phyloP scores from a whole-genome alignment of 345 rosid species.

The Sonneratia alba region DNA sequence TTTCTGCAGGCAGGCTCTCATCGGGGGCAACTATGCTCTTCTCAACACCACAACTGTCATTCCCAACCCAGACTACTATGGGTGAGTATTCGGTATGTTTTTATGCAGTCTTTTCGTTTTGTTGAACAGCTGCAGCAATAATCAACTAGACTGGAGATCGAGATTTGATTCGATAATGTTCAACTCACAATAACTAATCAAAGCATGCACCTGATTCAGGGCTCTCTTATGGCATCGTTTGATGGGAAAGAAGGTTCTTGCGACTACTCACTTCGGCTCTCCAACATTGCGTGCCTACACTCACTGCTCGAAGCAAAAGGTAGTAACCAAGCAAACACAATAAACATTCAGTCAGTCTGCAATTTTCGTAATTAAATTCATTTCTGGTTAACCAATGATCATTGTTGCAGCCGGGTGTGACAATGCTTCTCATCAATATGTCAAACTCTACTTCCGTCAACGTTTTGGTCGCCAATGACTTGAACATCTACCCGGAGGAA shows the following conservation, averaged over 20 bases:
- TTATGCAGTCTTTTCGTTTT: no score
- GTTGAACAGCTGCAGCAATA: no score
- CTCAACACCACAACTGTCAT: constrained; percentile 41
- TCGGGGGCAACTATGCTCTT: constrained; percentile 62
- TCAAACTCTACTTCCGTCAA: constrained; percentile 30
- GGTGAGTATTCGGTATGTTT: constrained; percentile 14
- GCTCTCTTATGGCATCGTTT: constrained; percentile 56
- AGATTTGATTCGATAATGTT: neutral
- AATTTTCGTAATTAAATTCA: no score
- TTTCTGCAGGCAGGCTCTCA: constrained; percentile 52
- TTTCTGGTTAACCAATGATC: neutral
- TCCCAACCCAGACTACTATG: constrained; percentile 66
- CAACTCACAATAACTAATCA: neutral
- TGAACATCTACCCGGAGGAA: constrained; percentile 12
- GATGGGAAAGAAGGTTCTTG: constrained; percentile 46
- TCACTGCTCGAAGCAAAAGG: constrained; percentile 47
- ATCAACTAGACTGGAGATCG: neutral
- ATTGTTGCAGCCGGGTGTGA: constrained; percentile 30
- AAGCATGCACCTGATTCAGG: constrained; percentile 6
- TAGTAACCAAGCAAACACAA: neutral
- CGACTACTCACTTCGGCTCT: constrained; percentile 18
- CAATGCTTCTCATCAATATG: constrained; percentile 39
- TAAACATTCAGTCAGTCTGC: no score
- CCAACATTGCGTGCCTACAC: constrained; percentile 39
- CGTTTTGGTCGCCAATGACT: constrained; percentile 25